phyloP scores from a whole-genome alignment of 1,284 basidiomycete genomes.

The Rhodotorula sp. region DNA sequence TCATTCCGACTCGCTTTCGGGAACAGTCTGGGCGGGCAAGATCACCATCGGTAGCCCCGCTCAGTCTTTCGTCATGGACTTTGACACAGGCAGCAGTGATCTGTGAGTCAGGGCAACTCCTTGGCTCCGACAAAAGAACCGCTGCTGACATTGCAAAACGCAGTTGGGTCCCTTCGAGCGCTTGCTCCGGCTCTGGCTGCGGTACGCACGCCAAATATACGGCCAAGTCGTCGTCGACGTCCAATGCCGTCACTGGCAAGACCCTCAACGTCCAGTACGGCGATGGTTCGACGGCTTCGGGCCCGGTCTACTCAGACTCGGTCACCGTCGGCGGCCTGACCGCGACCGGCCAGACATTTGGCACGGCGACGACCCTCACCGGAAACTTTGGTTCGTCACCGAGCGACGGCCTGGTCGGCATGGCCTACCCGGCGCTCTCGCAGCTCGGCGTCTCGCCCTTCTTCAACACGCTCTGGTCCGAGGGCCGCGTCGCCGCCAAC shows the following conservation, averaged over 20 bases:
- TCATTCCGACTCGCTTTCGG: background rate
- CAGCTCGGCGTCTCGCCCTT: slow-evolving; percentile 37
- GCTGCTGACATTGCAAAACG: background rate
- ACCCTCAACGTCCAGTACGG: slow-evolving; percentile 57
- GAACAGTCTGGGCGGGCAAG: slow-evolving; percentile 41
- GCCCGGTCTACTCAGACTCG: slow-evolving; percentile 58
- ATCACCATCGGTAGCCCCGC: slow-evolving; percentile 41
- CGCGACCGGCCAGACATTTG: slow-evolving; percentile 48
- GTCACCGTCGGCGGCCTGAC: slow-evolving; percentile 51
- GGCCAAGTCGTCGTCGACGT: slow-evolving; percentile 40
- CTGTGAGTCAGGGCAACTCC: slow-evolving; percentile 45
- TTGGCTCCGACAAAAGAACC: slow-evolving; percentile 7
- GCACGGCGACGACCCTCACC: slow-evolving; percentile 47
- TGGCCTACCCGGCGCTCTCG: slow-evolving; percentile 46
- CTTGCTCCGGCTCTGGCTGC: slow-evolving; percentile 42
- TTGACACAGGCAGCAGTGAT: slow-evolving; percentile 40
- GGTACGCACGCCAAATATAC: slow-evolving; percentile 43
- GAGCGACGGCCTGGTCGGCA: slow-evolving; percentile 48
- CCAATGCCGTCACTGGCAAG: slow-evolving; percentile 35
- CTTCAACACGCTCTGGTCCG: slow-evolving; percentile 44
- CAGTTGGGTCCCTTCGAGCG: slow-evolving; percentile 4
- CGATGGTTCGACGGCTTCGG: slow-evolving; percentile 58
- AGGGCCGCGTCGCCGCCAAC: slow-evolving; percentile 49
- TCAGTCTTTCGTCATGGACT: slow-evolving; percentile 40
- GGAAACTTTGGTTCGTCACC: slow-evolving; percentile 35